Evolutionary conservation across 148 eudicot genomes (phyloP), one percentile per base, ranked within the genome.

Genomic region (Spergularia bocconei): DNA sequence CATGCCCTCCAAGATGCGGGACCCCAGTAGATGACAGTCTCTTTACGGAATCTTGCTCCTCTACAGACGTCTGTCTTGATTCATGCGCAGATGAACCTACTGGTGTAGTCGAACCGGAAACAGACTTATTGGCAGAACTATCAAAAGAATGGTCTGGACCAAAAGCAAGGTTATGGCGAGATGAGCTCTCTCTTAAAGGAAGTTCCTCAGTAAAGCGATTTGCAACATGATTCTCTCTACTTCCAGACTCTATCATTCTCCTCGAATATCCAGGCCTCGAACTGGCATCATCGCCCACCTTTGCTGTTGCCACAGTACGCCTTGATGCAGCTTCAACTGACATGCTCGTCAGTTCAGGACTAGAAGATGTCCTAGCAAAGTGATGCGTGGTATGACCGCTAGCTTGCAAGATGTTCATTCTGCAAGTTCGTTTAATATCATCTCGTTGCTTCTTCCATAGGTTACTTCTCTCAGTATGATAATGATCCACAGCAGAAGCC

Each of bases 341-440:
- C 73, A 80, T 67, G 72, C 72, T 81, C 0, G 78, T 77, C 77
- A 82, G 73, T 66, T 88, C 91, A 64, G 87, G 86, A 75, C 87
- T 86, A 72, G 91, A 86, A 54, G 76, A 79, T 57, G 91, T 84
- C 78, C 87, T 77, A 56, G 83, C 83, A 80, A 86, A 86, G 63
- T 80, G 88, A 69, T 72, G 83, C 23, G 69, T 79, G 72, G 53
- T 51, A 69, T 59, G 82, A 19, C 78, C 73, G 70, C 76, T 75
- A 58, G 74, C 79, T 57, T 77, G 85, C 73, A 77, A 60, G 33
- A 69, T 64, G 44, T 78, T 77, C 44, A 66, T 63, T 57, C 56
- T 76, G 53, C 72, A 61, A 74, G 36, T 78, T 75, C 74, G 72
- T 61, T 50, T 81, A 52, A 67, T 82, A 21, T 64, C 84, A 69